Evolutionary conservation across 257 asterid genomes (phyloP), one percentile per base, ranked within the genome.

Genomic region (Gentiana macrophylla): DNA sequence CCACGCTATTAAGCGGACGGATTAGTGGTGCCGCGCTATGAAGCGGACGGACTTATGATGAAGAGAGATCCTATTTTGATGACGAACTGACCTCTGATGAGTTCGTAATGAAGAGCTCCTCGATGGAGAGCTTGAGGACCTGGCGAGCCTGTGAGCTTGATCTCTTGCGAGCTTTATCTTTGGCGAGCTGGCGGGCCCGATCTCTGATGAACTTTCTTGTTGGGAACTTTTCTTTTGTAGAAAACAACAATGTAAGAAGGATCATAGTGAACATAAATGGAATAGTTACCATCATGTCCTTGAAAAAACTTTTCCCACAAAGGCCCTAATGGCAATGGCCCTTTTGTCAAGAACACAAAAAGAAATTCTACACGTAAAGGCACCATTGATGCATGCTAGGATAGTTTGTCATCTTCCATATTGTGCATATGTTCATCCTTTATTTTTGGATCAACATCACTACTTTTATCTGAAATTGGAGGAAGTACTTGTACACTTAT

Each of bases 201-300:
- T 24, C 24, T 24, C 24, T 15, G 24, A 24, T 24, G 24, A 24
- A 24, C 24, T 24, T 24, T 24, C 74, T 69, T 69, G 68, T 69
- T 63, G 34, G 68, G 66, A 63, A 69, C 59, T 55, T 62, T 54
- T 44, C 70, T 60, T 59, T 62, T 57, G 49, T 63, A 12, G 65
- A 69, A 69, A 32, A 69, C 74, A 41, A 69, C 57, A 37, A 37
- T 58, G 64, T 54, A 82, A 4, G 52, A 56, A 1, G 94, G 91
- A 60, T 84, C 80, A 35, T 85, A 59, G 62, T 84, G 94, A 44
- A 84, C 79, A 65, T 84, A 84, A 35, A 84, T 60, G 1, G 91
- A 54, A 56, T 77, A 84, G 57, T 73, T 49, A n/a, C 86, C 84
- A 13, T 55, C 45, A 61, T 77, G 59, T 50, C 80, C 90, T 61